Conservation (phyloP, 2,329 filamentous ascomycete species). For the Biscogniauxia marginata region DNA sequence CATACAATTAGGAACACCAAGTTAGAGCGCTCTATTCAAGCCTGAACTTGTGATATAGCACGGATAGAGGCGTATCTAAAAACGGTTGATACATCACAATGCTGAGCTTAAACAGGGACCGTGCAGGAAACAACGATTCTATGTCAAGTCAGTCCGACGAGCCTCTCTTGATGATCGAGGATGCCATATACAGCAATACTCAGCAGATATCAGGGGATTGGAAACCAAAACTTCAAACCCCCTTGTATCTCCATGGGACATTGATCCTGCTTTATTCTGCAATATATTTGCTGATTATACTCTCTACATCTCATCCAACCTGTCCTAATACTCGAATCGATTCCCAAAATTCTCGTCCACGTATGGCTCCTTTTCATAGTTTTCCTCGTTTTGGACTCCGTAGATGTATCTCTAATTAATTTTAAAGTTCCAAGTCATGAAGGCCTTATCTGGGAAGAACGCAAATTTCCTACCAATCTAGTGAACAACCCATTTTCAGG, state of each 20-base stretch:
- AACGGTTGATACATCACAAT: no score
- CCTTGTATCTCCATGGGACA: neutral
- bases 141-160: neutral
- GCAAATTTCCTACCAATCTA: slow-evolving; percentile 6
- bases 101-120: no score
- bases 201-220: neutral
- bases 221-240: neutral
- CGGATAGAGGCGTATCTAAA: no score
- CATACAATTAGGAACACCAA: no score
- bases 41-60: no score
- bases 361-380: neutral
- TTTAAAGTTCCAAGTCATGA: slow-evolving; percentile 3
- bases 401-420: neutral
- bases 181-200: neutral
- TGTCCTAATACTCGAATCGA: no score
- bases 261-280: neutral
- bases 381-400: no score
- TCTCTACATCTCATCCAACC: neutral
- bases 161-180: neutral
- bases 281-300: neutral
- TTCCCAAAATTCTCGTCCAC: neutral
- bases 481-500: slow-evolving; percentile 8
- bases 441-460: slow-evolving; percentile 6
- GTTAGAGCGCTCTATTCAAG: no score
- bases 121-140: no score